Evolutionary conservation across 176 grass and related monocot genomes (phyloP).

Genomic region (Ananas comosus): DNA sequence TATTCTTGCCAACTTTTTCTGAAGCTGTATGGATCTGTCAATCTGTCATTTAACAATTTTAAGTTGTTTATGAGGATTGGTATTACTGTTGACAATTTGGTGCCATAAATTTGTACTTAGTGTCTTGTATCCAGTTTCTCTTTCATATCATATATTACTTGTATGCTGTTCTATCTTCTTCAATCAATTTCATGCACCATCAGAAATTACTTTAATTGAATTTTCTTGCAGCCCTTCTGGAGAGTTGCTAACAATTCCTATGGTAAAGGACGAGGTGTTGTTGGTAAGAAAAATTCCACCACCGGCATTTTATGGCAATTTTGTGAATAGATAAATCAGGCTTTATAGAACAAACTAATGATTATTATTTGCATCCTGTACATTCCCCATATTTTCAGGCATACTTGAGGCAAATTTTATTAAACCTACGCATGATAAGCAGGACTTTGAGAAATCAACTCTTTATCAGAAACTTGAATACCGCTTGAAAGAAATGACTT

Average conservation of each 20-base stretch:
- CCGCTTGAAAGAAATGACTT: conserved; percentile 97
- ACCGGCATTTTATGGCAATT: neutral
- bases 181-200: neutral
- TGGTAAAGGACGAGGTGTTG: conserved; percentile 86
- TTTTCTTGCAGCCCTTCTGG: conserved; percentile 70
- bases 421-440: conserved; percentile 97
- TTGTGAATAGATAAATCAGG: conserved; percentile 6
- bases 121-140: neutral
- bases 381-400: conserved; percentile 33
- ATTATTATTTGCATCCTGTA: neutral
- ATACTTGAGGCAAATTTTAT: conserved; percentile 84
- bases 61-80: too few relatives aligned
- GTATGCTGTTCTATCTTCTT: too few relatives aligned
- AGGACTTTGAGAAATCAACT: conserved; percentile 94
- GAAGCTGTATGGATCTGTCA: too few relatives aligned
- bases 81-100: neutral
- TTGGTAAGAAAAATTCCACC: conserved; percentile 46
- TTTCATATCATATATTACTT: neutral
- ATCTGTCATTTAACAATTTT: too few relatives aligned
- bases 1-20: too few relatives aligned
- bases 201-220: neutral
- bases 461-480: conserved; percentile 87
- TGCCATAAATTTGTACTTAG: neutral
- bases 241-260: conserved; percentile 92
- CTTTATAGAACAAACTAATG: neutral